A percentile compares a stretch with the other conserved stretches of the same genome.
phyloP scores from a whole-genome alignment of 805 yeast genomes.

The Cyberlindnera maritima region DNA sequence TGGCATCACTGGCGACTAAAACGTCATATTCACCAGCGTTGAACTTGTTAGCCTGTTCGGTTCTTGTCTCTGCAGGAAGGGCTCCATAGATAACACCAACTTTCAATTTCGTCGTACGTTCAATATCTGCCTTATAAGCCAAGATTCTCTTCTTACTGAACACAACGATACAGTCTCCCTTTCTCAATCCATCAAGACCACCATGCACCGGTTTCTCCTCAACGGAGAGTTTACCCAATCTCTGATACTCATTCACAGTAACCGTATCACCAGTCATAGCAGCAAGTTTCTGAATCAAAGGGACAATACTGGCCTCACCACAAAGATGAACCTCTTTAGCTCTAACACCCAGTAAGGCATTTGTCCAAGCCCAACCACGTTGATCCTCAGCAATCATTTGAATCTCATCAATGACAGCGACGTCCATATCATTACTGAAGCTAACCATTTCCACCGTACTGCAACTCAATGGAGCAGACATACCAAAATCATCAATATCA shows the following conservation, averaged over 20 bases:
- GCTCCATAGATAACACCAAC: constrained; percentile 95
- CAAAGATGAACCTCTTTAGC: constrained; percentile 89
- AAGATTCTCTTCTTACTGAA: constrained; percentile 77
- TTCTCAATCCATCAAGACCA: constrained; percentile 39
- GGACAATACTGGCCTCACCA: constrained; percentile 88
- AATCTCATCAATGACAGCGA: constrained; percentile 91
- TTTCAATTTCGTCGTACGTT: constrained; percentile 53
- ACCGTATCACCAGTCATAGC: constrained; percentile 77
- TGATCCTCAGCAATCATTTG: constrained; percentile 83
- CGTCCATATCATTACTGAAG: constrained; percentile 64
- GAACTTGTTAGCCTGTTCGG: constrained; percentile 76
- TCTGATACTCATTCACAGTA: constrained; percentile 63
- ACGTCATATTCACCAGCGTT: constrained; percentile 77
- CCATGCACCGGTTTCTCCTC: constrained; percentile 38
- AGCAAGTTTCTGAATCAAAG: constrained; percentile 56
- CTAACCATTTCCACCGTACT: constrained; percentile 96
- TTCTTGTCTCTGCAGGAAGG: constrained; percentile 90
- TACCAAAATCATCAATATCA: constrained; percentile 66
- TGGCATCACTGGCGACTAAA: constrained; percentile 94
- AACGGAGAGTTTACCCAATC: constrained; percentile 70
- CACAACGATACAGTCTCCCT: constrained; percentile 89
- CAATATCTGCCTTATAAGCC: constrained; percentile 66
- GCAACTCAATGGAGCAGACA: constrained; percentile 69
- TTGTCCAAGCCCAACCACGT: constrained; percentile 95
- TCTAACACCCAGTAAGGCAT: constrained; percentile 79